phyloP scores from a whole-genome alignment of 208 protist species.

The Acanthamoeba royreba region DNA sequence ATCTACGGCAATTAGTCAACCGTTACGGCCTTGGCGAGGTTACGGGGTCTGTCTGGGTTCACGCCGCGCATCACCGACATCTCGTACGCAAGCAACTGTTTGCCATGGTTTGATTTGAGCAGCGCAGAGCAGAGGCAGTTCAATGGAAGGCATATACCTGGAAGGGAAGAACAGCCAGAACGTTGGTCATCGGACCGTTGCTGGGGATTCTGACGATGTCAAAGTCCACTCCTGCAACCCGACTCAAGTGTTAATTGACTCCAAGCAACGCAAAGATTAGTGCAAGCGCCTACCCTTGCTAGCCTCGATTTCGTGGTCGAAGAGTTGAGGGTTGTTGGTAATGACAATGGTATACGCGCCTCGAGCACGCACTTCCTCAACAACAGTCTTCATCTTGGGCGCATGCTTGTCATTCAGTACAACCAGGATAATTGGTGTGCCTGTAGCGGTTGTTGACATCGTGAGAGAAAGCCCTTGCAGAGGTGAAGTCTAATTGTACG shows the following conservation, averaged over 20 bases:
- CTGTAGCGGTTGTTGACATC: background rate
- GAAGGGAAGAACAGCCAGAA: slow-evolving; percentile 62
- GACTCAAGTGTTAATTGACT: slow-evolving; percentile 79
- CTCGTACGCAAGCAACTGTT: slow-evolving; percentile 91
- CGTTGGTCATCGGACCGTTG: slow-evolving; percentile 25
- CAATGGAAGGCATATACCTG: slow-evolving; percentile 73
- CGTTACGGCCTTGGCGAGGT: slow-evolving; percentile 97
- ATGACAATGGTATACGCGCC: slow-evolving; percentile 84
- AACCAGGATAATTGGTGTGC: slow-evolving; percentile 89
- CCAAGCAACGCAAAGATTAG: background rate
- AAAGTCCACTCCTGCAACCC: slow-evolving; percentile 83
- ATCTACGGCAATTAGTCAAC: slow-evolving; percentile 72
- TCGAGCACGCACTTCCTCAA: slow-evolving; percentile 88
- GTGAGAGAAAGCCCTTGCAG: background rate
- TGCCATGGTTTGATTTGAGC: background rate
- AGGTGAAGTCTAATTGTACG: too few relatives aligned
- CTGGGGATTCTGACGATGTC: slow-evolving; percentile 91
- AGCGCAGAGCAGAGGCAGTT: background rate
- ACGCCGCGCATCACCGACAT: slow-evolving; percentile 87
- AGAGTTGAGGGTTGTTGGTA: slow-evolving; percentile 43
- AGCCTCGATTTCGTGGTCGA: background rate
- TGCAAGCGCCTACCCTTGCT: background rate
- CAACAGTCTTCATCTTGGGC: slow-evolving; percentile 81
- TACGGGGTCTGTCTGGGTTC: slow-evolving; percentile 83
- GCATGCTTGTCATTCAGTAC: slow-evolving; percentile 24